Evolutionary conservation across 306 rosid genomes (phyloP).

Genomic region (Cicer chorassanicum): DNA sequence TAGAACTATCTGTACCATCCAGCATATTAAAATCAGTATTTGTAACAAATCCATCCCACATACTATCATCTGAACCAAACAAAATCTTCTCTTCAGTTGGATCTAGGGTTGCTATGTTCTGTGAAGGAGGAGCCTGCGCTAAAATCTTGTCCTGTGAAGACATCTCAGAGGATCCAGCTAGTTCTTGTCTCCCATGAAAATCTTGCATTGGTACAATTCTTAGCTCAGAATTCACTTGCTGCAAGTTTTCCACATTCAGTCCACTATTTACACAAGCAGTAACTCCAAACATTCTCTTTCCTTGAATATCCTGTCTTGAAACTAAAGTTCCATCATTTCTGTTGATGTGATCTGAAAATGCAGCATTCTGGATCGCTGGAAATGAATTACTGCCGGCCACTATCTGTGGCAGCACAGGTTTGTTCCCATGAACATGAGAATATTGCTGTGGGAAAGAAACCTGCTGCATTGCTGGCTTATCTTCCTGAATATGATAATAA

Average conservation of each 20-base stretch:
- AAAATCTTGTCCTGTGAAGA: conserved; percentile 66
- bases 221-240: conserved; percentile 67
- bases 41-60: conserved; percentile 88
- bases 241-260: conserved; percentile 64
- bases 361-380: conserved; percentile 64
- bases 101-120: conserved; percentile 75
- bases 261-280: conserved; percentile 60
- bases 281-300: conserved; percentile 60
- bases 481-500: conserved; percentile 70
- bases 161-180: conserved; percentile 63
- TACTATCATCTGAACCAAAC: conserved; percentile 90
- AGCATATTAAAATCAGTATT: conserved; percentile 52
- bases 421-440: conserved; percentile 77
- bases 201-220: conserved; percentile 69
- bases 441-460: conserved; percentile 62
- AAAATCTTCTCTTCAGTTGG: conserved; percentile 96
- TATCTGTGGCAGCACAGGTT: conserved; percentile 63
- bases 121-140: conserved; percentile 61
- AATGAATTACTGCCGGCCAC: conserved; percentile 54
- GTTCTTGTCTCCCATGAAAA: conserved; percentile 68
- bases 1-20: conserved; percentile 65
- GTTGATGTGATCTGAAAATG: conserved; percentile 65
- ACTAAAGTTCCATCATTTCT: conserved; percentile 62
- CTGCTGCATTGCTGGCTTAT: conserved; percentile 60
- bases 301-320: conserved; percentile 70